Percentiles rank a stretch among this genome's conserved stretches.
Conservation (phyloP, 306 rosid species). For the Lotus japonicus region DNA sequence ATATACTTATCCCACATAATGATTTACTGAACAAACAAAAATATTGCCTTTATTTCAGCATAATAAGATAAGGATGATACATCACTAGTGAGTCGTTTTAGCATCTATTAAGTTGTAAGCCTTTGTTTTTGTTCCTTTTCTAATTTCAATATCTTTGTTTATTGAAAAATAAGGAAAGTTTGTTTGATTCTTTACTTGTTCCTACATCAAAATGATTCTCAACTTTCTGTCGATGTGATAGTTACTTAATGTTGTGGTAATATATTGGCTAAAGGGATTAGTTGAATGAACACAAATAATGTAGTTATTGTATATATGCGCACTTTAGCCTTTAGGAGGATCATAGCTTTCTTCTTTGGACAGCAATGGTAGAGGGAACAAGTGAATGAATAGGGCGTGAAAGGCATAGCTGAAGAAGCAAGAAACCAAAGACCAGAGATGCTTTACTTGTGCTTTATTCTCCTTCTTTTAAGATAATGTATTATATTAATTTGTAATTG, state of each 20-base stretch:
- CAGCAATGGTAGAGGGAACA: conserved; percentile 31
- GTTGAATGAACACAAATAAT: background rate
- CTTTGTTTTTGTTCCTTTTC: background rate
- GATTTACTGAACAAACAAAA: no score
- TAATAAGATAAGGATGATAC: no score
- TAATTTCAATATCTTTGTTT: background rate
- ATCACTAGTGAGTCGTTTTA: no score
- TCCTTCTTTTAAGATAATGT: conserved; percentile 5
- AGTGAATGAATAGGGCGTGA: background rate
- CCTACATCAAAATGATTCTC: conserved; percentile 15
- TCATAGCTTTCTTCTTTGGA: conserved; percentile 39
- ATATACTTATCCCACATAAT: no score
- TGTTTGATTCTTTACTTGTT: conserved; percentile 16
- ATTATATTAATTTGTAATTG: background rate
- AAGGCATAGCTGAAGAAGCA: conserved; percentile 14
- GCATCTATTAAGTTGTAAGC: no score
- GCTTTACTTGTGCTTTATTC: conserved; percentile 28
- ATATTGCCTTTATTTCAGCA: background rate
- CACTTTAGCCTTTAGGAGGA: background rate
- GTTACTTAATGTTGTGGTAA: background rate
- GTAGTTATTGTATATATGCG: background rate
- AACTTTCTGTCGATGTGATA: conserved; percentile 8
- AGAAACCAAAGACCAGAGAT: conserved; percentile 31
- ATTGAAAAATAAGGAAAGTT: background rate
- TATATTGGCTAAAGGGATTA: no score